These are phyloP conservation scores for Podila epigama DNA, from an alignment of 192 early-diverging fungal genomes.

Conservation along the genomic window DNA sequence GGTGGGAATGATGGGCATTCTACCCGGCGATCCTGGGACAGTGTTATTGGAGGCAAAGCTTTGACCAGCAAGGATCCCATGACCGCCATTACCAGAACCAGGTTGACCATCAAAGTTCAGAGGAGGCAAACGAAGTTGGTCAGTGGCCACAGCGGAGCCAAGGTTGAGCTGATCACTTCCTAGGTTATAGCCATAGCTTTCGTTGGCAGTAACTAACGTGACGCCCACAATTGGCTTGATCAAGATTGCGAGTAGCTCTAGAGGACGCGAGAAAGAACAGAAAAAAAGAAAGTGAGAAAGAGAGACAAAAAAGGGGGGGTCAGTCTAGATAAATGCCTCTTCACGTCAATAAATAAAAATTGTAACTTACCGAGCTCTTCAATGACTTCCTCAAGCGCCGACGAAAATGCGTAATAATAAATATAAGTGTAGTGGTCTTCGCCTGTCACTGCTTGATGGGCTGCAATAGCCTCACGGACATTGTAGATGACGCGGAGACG, in stretches of 20 bases:
- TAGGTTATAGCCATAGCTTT: background rate
- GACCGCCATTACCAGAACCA: background rate
- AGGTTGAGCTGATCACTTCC: constrained; percentile 2
- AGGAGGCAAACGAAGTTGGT: background rate
- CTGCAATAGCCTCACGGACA: constrained; percentile 34
- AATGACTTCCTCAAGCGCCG: constrained; percentile 45
- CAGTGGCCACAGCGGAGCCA: constrained; percentile 4
- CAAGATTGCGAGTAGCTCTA: constrained; percentile 38
- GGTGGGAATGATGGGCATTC: background rate
- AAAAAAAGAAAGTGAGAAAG: background rate
- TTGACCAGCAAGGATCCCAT: background rate
- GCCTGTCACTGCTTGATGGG: constrained; percentile 26
- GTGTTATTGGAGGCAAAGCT: too few relatives aligned
- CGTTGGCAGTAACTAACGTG: constrained; percentile 10
- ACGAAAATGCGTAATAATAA: constrained; percentile 46
- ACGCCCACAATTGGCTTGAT: constrained; percentile 44
- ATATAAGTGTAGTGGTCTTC: constrained; percentile 49
- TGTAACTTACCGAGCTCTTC: constrained; percentile 37
- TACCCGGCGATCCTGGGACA: background rate
- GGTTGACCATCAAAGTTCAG: background rate
- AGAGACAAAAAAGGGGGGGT: too few relatives aligned
- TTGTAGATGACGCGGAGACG: constrained; percentile 51
- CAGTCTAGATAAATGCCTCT: too few relatives aligned
- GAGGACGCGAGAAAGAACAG: too few relatives aligned
- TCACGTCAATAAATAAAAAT: background rate